Evolutionary conservation across 2,329 filamentous ascomycete genomes (phyloP).

Genomic region (Phialophora chinensis): DNA sequence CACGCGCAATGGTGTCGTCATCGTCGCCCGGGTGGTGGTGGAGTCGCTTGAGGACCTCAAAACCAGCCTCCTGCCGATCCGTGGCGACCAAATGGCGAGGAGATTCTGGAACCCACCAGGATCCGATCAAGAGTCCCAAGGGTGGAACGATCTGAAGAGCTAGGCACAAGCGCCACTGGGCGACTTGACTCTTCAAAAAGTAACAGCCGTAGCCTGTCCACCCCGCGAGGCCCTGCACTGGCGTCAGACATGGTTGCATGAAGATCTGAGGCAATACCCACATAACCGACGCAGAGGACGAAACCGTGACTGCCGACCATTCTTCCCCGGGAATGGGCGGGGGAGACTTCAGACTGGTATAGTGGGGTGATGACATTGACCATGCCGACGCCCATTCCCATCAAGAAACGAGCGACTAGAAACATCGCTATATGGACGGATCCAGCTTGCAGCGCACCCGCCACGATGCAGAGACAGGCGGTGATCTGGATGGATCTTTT

Average conservation of each 20-base stretch:
- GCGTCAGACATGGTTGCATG: neutral
- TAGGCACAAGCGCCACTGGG: constrained; percentile 29
- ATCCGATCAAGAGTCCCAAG: constrained; percentile 19
- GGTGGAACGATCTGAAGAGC: constrained; percentile 22
- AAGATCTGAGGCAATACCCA: neutral
- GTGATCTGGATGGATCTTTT: constrained; percentile 30
- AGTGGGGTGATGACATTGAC: constrained; percentile 27
- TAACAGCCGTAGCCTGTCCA: constrained; percentile 32
- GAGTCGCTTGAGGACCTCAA: constrained; percentile 19
- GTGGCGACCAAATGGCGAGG: constrained; percentile 22
- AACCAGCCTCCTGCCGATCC: constrained; percentile 24
- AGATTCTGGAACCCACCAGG: constrained; percentile 26
- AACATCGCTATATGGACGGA: constrained; percentile 36
- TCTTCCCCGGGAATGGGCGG: constrained; percentile 46
- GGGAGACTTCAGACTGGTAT: constrained; percentile 29
- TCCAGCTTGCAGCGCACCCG: constrained; percentile 32
- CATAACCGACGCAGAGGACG: constrained; percentile 28
- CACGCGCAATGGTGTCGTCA: constrained; percentile 46
- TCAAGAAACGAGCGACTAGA: constrained; percentile 34
- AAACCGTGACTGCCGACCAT: constrained; percentile 31
- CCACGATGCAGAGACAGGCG: constrained; percentile 29
- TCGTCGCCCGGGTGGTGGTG: constrained; percentile 42
- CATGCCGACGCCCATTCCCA: constrained; percentile 32
- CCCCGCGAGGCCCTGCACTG: constrained; percentile 25
- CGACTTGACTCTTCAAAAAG: constrained; percentile 18